These are phyloP conservation scores for Cyberlindnera americana DNA, from an alignment of 805 yeast genomes.

Conservation along the genomic window DNA sequence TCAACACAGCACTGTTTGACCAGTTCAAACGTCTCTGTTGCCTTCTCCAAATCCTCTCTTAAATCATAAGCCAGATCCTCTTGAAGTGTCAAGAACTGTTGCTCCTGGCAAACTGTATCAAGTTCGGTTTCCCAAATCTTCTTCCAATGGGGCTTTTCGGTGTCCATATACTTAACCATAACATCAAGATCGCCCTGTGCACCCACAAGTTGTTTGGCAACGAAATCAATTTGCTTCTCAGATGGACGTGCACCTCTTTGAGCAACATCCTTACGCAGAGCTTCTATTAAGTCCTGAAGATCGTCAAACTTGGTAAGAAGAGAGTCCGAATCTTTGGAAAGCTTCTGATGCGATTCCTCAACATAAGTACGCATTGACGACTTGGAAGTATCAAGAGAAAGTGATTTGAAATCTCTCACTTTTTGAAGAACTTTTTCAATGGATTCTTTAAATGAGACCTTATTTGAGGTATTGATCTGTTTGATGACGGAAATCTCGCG, in stretches of 20 bases:
- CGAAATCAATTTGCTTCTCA: constrained; percentile 63
- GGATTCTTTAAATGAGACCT: constrained; percentile 38
- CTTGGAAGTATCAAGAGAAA: constrained; percentile 37
- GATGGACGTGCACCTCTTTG: constrained; percentile 83
- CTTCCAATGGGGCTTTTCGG: constrained; percentile 84
- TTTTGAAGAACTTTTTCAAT: constrained; percentile 42
- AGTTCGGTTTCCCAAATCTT: constrained; percentile 89
- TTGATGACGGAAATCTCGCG: constrained; percentile 57
- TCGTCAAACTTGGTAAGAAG: constrained; percentile 83
- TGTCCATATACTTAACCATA: constrained; percentile 57
- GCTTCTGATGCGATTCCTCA: constrained; percentile 66
- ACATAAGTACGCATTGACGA: constrained; percentile 51
- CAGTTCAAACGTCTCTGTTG: constrained; percentile 74
- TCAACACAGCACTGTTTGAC: constrained; percentile 81
- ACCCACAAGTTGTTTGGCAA: constrained; percentile 57
- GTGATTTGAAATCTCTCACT: constrained; percentile 48
- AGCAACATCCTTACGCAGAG: constrained; percentile 85
- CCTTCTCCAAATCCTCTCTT: constrained; percentile 74
- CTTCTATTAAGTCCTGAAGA: constrained; percentile 87
- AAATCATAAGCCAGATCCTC: constrained; percentile 80
- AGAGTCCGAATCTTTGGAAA: constrained; percentile 73
- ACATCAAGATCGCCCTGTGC: constrained; percentile 51
- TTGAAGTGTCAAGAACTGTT: constrained; percentile 85
- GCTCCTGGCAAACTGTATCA: constrained; percentile 89
- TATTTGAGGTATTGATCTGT: constrained; percentile 49